These are phyloP conservation scores for Annulohypoxylon truncatum DNA, from an alignment of 2,329 filamentous ascomycete species.

Conservation along the genomic window DNA sequence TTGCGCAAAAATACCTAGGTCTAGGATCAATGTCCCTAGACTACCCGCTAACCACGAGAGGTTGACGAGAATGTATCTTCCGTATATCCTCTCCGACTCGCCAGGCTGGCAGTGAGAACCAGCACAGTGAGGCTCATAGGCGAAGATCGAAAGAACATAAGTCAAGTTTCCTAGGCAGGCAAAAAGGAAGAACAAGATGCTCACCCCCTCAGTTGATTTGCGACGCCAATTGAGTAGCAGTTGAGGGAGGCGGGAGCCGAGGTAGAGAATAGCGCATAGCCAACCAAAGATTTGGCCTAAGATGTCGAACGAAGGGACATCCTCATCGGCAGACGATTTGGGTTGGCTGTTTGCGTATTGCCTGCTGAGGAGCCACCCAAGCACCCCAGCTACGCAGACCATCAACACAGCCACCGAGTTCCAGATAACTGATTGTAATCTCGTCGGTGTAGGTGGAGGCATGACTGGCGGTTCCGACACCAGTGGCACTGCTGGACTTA, in stretches of 20 bases:
- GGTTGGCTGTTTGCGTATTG: constrained; percentile 55
- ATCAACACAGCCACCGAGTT: constrained; percentile 81
- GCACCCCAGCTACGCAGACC: constrained; percentile 83
- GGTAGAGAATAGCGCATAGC: constrained; percentile 88
- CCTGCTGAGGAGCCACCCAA: constrained; percentile 84
- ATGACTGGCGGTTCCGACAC: constrained; percentile 61
- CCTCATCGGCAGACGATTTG: constrained; percentile 55
- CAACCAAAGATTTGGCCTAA: constrained; percentile 94
- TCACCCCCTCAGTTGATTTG: constrained; percentile 93
- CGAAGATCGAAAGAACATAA: constrained; percentile 91
- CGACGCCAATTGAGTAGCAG: constrained; percentile 91
- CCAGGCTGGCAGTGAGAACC: constrained; percentile 68
- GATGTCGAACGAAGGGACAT: constrained; percentile 73
- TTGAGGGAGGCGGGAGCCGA: constrained; percentile 90
- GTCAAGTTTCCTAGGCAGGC: constrained; percentile 95
- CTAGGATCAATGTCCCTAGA: constrained; percentile 85
- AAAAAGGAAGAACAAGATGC: constrained; percentile 95
- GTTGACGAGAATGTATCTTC: constrained; percentile 87
- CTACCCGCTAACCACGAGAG: constrained; percentile 91
- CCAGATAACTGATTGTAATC: constrained; percentile 72
- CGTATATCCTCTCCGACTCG: constrained; percentile 76
- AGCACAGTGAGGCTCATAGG: constrained; percentile 81
- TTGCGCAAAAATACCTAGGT: constrained; percentile 88
- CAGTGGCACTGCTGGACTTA: constrained; percentile 87
- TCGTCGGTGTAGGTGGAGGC: constrained; percentile 60